Conservation (phyloP, 2,329 filamentous ascomycete genomes). For the Fusarium falciforme region DNA sequence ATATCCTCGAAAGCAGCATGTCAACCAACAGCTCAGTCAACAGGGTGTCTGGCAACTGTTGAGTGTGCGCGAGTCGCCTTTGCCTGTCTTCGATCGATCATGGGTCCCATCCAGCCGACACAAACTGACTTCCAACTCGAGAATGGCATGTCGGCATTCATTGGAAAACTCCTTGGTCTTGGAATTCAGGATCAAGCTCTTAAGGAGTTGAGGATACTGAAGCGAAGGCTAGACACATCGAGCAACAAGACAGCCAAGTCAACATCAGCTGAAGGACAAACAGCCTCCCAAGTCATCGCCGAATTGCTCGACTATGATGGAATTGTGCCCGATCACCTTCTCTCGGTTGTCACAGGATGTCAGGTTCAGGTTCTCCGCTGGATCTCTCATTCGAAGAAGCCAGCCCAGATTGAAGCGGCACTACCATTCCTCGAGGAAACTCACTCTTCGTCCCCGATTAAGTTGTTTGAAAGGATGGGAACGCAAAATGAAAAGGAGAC, state of each 20-base stretch:
- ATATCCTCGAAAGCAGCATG: slow-evolving; percentile 50
- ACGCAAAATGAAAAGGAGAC: slow-evolving; percentile 57
- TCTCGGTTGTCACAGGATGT: slow-evolving; percentile 69
- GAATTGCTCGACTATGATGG: slow-evolving; percentile 73
- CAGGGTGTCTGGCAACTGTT: slow-evolving; percentile 66
- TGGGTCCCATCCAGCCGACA: slow-evolving; percentile 63
- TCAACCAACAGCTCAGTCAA: slow-evolving; percentile 47
- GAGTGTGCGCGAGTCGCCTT: slow-evolving; percentile 79
- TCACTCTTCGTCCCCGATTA: slow-evolving; percentile 67
- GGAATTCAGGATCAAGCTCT: slow-evolving; percentile 75
- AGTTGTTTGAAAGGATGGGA: slow-evolving; percentile 63
- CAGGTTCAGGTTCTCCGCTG: slow-evolving; percentile 75
- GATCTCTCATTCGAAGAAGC: slow-evolving; percentile 69
- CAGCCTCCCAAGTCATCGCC: slow-evolving; percentile 54
- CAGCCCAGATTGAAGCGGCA: slow-evolving; percentile 67
- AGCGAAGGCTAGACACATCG: slow-evolving; percentile 66
- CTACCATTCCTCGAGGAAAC: slow-evolving; percentile 66
- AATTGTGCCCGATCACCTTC: slow-evolving; percentile 55
- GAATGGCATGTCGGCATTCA: slow-evolving; percentile 76
- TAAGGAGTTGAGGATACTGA: slow-evolving; percentile 75
- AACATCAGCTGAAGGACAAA: slow-evolving; percentile 46
- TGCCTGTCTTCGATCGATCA: slow-evolving; percentile 68
- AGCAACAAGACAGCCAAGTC: slow-evolving; percentile 49
- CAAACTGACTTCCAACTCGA: slow-evolving; percentile 77
- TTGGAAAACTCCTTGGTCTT: slow-evolving; percentile 73